These are phyloP conservation scores for Calamus simplicifolius DNA, from an alignment of 176 grass and related monocot genomes.

Conservation along the genomic window DNA sequence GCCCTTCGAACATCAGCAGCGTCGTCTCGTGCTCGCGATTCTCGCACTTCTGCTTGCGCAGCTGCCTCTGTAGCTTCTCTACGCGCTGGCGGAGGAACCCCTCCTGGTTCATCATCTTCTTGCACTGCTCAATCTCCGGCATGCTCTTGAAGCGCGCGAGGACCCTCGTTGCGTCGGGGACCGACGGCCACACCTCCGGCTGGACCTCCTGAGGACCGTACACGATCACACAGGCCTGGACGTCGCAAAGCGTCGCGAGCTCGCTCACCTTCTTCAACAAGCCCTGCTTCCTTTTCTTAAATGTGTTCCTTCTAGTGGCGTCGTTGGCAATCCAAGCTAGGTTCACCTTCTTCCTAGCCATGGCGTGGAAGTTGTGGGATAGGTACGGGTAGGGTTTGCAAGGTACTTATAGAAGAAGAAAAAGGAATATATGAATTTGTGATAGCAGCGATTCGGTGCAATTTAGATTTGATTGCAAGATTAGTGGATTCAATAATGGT, in stretches of 20 bases:
- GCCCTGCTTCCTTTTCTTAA: conserved; percentile 12
- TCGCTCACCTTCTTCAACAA: conserved; percentile 38
- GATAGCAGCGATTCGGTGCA: too few species aligned
- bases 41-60: conserved; percentile 19
- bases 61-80: conserved; percentile 23
- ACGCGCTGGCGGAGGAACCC: conserved; percentile 24
- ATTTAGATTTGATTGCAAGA: too few species aligned
- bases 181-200: conserved; percentile 20
- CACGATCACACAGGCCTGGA: conserved; percentile 14
- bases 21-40: conserved; percentile 16
- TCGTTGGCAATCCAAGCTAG: conserved; percentile 25
- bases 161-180: not conserved
- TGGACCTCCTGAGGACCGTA: conserved; percentile 10
- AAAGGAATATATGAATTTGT: too few species aligned
- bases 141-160: conserved; percentile 21
- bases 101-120: conserved; percentile 40
- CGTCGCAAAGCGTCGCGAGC: conserved; percentile 23
- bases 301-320: not conserved
- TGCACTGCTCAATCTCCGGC: conserved; percentile 28
- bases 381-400: not conserved
- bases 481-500: too few species aligned
- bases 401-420: too few species aligned
- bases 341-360: conserved; percentile 30
- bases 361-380: not conserved
- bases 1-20: conserved; percentile 24